These are phyloP conservation scores for Pseudogymnoascus sp. DNA, from an alignment of 2,329 filamentous ascomycete genomes.

Conservation along the genomic window DNA sequence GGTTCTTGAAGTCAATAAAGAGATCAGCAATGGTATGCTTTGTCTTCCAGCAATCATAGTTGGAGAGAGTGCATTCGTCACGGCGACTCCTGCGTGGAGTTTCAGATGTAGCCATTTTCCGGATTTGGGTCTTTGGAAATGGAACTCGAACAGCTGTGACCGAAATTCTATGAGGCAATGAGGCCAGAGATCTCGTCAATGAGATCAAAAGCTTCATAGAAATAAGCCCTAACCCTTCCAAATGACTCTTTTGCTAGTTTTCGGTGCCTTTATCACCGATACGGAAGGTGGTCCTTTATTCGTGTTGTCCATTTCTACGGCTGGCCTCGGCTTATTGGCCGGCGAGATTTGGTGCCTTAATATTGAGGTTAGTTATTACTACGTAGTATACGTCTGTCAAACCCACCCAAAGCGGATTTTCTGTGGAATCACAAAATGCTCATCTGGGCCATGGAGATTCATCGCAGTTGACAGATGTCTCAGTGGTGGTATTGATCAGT, in stretches of 20 bases:
- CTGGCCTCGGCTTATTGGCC: background rate
- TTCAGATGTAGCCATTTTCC: background rate
- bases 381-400: background rate
- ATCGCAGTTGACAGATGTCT: background rate
- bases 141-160: background rate
- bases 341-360: background rate
- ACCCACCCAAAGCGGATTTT: background rate
- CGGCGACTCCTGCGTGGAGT: conserved; percentile 30
- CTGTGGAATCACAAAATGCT: background rate
- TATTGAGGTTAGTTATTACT: background rate
- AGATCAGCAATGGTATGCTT: conserved; percentile 76
- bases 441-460: background rate
- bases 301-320: background rate
- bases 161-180: background rate
- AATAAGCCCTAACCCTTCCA: background rate
- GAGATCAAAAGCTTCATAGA: conserved; percentile 9
- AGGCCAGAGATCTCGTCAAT: conserved; percentile 1
- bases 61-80: conserved; percentile 85
- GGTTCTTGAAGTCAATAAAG: conserved; percentile 73
- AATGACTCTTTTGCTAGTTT: background rate
- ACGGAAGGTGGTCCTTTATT: conserved; percentile 1
- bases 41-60: conserved; percentile 82
- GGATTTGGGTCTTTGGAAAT: conserved; percentile 1
- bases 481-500: background rate
- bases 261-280: conserved; percentile 1